phyloP scores from a whole-genome alignment of 2,329 filamentous ascomycete genomes.

The Penicillium fuscoglaucum region DNA sequence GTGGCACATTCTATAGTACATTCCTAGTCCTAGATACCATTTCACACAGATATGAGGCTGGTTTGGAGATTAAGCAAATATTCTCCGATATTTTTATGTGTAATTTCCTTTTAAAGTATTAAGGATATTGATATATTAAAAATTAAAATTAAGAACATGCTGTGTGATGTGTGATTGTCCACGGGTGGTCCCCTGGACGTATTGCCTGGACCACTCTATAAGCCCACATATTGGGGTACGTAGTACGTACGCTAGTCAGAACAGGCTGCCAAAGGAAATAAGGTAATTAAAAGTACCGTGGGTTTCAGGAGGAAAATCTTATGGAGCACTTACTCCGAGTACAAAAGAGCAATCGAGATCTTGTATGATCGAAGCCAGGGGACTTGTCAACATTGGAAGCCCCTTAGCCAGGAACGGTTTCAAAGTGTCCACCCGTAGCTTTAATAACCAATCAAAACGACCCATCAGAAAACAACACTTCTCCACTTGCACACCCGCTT shows the following conservation, averaged over 20 bases:
- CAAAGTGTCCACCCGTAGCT: conserved; percentile 1
- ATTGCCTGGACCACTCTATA: background rate
- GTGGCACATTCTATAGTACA: conserved; percentile 27
- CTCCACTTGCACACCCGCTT: background rate
- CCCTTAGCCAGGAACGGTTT: conserved; percentile 14
- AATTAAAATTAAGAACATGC: background rate
- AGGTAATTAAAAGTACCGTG: background rate
- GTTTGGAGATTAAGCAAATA: conserved; percentile 1
- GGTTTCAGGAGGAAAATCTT: background rate
- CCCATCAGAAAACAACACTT: background rate
- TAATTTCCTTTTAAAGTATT: background rate
- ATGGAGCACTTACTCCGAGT: background rate
- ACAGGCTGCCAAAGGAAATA: background rate
- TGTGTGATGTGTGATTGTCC: background rate
- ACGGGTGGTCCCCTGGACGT: background rate
- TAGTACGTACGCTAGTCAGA: background rate
- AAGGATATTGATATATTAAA: background rate
- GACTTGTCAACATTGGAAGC: background rate
- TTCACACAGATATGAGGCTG: conserved; percentile 15
- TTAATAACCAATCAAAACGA: conserved; percentile 15
- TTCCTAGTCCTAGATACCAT: conserved; percentile 19
- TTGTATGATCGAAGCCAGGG: background rate
- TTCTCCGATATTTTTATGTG: conserved; percentile 2
- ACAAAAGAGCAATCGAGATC: conserved; percentile 7
- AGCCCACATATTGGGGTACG: background rate